Percentiles rank a stretch among this genome's conserved stretches.
Evolutionary conservation across 2,329 filamentous ascomycete species (phyloP).

Genomic region (Pseudocercospora cruenta): DNA sequence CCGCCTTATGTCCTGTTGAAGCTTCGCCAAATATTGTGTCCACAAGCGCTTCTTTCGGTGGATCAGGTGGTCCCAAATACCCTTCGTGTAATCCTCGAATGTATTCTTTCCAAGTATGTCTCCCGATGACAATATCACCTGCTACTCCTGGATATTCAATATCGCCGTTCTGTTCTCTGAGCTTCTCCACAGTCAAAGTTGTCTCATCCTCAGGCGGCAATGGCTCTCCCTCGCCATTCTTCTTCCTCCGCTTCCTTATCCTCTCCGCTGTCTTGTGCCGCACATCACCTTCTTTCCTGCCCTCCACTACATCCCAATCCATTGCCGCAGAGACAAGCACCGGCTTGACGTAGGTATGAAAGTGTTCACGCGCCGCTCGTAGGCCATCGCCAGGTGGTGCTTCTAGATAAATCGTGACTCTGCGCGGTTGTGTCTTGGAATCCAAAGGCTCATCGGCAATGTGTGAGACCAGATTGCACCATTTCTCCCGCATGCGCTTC

Average conservation of each 20-base stretch:
- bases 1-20: constrained; percentile 25
- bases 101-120: constrained; percentile 98
- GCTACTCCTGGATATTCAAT: constrained; percentile 71
- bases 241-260: constrained; percentile 69
- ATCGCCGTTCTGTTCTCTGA: constrained; percentile 69
- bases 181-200: constrained; percentile 60
- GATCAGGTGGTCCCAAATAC: constrained; percentile 83
- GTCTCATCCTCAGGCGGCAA: constrained; percentile 56
- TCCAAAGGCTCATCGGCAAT: constrained; percentile 76
- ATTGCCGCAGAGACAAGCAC: constrained; percentile 84
- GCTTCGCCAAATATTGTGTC: background rate
- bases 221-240: constrained; percentile 58
- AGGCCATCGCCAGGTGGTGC: constrained; percentile 86
- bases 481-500: constrained; percentile 80
- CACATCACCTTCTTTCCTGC: constrained; percentile 88
- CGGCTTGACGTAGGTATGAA: constrained; percentile 93
- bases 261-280: constrained; percentile 83
- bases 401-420: constrained; percentile 82
- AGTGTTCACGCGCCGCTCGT: constrained; percentile 86
- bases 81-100: constrained; percentile 91
- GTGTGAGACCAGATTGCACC: constrained; percentile 82
- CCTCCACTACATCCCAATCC: constrained; percentile 96
- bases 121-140: constrained; percentile 86
- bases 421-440: constrained; percentile 74
- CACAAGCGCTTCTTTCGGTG: constrained; percentile 49